phyloP scores from a whole-genome alignment of 2,329 filamentous ascomycete species.

The Kalaharituber pfeilii region DNA sequence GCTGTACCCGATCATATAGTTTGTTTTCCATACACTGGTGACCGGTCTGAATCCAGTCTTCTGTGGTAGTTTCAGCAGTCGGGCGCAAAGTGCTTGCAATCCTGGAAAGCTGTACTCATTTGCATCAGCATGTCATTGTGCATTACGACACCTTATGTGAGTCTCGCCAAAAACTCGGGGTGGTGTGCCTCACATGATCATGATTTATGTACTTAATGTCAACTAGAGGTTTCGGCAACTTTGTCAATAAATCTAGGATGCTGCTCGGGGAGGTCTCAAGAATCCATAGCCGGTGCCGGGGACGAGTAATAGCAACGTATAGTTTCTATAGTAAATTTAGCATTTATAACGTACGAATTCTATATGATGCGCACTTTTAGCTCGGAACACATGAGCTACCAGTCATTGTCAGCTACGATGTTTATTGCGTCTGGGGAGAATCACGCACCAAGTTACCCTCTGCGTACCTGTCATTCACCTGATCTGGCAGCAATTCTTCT shows the following conservation, averaged over 20 bases:
- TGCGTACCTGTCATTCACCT: neutral
- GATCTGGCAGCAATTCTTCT: neutral
- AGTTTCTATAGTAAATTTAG: slow-evolving; percentile 6
- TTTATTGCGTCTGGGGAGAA: neutral
- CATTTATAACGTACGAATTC: neutral
- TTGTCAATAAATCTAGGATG: slow-evolving; percentile 8
- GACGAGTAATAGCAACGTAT: slow-evolving; percentile 13
- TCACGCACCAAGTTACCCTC: neutral
- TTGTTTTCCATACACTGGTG: slow-evolving; percentile 8
- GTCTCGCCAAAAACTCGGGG: too few relatives aligned
- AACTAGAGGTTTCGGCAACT: slow-evolving; percentile 5
- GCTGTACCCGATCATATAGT: slow-evolving; percentile 6
- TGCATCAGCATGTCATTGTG: neutral
- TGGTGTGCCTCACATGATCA: neutral
- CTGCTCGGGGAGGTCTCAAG: slow-evolving; percentile 5
- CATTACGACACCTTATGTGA: neutral
- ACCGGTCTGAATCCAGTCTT: slow-evolving; percentile 10
- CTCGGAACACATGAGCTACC: slow-evolving; percentile 10
- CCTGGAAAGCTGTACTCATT: neutral
- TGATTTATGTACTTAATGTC: slow-evolving; percentile 4
- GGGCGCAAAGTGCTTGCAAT: slow-evolving; percentile 3
- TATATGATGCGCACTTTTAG: slow-evolving; percentile 6
- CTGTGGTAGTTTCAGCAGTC: slow-evolving; percentile 3
- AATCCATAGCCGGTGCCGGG: slow-evolving; percentile 9
- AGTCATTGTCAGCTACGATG: neutral